Conservation (phyloP, 1,284 basidiomycete genomes). For the Heliocybe sulcata region DNA sequence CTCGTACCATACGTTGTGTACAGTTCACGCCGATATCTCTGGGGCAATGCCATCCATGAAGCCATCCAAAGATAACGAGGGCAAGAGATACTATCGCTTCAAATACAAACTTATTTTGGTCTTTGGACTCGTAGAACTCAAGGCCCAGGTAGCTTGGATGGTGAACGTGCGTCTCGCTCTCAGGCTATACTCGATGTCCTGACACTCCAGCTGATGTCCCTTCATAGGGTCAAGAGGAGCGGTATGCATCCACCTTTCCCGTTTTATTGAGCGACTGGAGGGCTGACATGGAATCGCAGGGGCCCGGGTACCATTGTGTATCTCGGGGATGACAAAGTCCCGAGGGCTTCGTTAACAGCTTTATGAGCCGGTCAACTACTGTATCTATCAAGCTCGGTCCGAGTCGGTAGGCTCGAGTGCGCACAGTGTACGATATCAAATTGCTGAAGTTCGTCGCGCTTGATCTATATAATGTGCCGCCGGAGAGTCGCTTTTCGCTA, state of each 20-base stretch:
- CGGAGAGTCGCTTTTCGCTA: too few species aligned
- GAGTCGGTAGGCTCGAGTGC: too few species aligned
- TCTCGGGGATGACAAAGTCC: neutral
- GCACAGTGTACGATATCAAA: too few species aligned
- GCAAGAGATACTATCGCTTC: conserved; percentile 2
- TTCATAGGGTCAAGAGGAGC: neutral
- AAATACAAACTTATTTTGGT: conserved; percentile 5
- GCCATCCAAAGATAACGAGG: neutral
- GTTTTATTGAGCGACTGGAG: too few species aligned
- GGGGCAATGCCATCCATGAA: neutral
- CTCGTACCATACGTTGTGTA: neutral
- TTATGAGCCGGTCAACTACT: too few species aligned
- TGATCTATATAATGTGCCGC: too few species aligned
- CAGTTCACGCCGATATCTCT: neutral
- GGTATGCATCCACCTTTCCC: too few species aligned
- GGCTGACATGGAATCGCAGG: neutral
- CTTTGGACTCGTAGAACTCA: conserved; percentile 8
- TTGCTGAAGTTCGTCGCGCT: too few species aligned
- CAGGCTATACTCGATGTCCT: too few species aligned
- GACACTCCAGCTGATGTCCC: neutral
- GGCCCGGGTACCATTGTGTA: neutral
- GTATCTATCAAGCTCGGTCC: too few species aligned
- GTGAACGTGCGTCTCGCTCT: conserved; percentile 3
- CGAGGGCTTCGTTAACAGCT: too few species aligned
- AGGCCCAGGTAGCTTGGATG: conserved; percentile 9